Evolutionary conservation across 768 basidiomycete species (phyloP), one percentile per base, ranked within the genome.

Genomic region (Cytidiella melzeri): DNA sequence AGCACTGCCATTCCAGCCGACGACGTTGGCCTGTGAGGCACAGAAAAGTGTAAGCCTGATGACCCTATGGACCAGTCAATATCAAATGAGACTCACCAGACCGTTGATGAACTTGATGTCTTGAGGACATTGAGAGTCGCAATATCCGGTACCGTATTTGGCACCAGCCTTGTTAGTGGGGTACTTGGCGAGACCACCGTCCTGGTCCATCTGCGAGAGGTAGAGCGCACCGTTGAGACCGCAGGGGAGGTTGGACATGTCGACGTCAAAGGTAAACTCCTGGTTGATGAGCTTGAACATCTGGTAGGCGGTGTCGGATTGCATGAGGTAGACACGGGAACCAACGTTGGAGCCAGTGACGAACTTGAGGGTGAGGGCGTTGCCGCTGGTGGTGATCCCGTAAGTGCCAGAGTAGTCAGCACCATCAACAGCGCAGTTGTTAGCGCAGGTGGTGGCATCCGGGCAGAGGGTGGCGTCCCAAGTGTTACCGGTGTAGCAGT

Each of bases 221-320:
- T 80, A 79, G 45, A 80, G 65, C 3, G 77, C 77, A 52, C 73
- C 79, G 62, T 80, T 80, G 53, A 80, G 68, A 43, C 77, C 76
- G 55, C 77, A 79, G 3, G 73, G 72, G 38, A 79, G 70, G 44
- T 74, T 64, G 49, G 75, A 74, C 46, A 79, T 68, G 57, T 79
- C 76, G 61, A 79, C 73, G 65, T 77, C 75, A 64, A 79, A 77
- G 7, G 73, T 68, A 65, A 79, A 77, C 64, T 79, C 77, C 56
- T 73, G 67, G 63, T 77, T 76, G 54, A 65, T 54, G 59, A 73
- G 65, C 57, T 75, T 69, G 73, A 79, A 79, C 48, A 61, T 53
- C 56, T 66, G 48, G 65, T 79, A 79, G 38, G 58, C 50, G 48
- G 61, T 57, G 50, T 72, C 69, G 55, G 61, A 62, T 51, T 65